phyloP scores from a whole-genome alignment of 352 stramenopile genomes.

The Phytophthora palmivora region DNA sequence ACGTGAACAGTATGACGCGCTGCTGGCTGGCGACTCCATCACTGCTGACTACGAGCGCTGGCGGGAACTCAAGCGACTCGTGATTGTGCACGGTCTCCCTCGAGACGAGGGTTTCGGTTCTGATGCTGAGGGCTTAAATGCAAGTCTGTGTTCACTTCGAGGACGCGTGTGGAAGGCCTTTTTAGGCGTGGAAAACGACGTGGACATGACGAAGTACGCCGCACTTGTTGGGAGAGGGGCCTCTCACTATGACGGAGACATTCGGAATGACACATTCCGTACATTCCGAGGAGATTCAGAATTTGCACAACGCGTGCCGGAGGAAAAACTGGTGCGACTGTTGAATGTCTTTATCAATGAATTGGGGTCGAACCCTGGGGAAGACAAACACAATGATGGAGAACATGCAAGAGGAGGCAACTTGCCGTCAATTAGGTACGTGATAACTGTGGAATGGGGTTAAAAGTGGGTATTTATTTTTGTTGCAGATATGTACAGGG shows the following conservation, averaged over 20 bases:
- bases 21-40: constrained; percentile 43
- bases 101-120: constrained; percentile 39
- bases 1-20: constrained; percentile 31
- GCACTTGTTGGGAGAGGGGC: constrained; percentile 77
- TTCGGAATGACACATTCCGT: constrained; percentile 93
- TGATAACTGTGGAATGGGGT: neutral
- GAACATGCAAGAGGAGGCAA: constrained; percentile 35
- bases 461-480: neutral
- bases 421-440: constrained; percentile 52
- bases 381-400: constrained; percentile 29
- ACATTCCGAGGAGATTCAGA: constrained; percentile 90
- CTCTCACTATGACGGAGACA: constrained; percentile 86
- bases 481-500: constrained; percentile 89
- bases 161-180: constrained; percentile 92
- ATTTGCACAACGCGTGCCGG: constrained; percentile 89
- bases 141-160: constrained; percentile 66
- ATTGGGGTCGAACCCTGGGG: constrained; percentile 47
- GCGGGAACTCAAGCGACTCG: constrained; percentile 84
- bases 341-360: constrained; percentile 94
- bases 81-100: constrained; percentile 81
- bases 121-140: constrained; percentile 11
- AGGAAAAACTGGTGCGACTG: constrained; percentile 91
- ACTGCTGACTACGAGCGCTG: constrained; percentile 77
- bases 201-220: constrained; percentile 69
- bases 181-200: constrained; percentile 75